Percentiles rank a stretch among this genome's conserved stretches.
phyloP scores from a whole-genome alignment of 1,139 yeast genomes.

The Arxiozyma heterogenica region DNA sequence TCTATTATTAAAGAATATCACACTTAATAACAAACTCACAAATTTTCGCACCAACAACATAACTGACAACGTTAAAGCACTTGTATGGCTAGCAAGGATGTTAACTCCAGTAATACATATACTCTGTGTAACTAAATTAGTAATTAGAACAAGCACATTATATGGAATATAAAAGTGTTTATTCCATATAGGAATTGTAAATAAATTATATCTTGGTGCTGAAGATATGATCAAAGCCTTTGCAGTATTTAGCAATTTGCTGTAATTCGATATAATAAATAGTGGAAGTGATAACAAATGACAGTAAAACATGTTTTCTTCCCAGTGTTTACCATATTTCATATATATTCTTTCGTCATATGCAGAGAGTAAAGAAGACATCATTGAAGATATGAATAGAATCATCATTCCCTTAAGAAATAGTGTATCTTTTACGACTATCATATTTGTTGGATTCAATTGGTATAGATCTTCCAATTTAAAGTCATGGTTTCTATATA shows the following conservation, averaged over 20 bases:
- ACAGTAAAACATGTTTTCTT: conserved; percentile 52
- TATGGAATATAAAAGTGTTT: conserved; percentile 4
- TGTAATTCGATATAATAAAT: conserved; percentile 34
- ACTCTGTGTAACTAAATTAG: conserved; percentile 54
- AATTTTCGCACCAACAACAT: conserved; percentile 54
- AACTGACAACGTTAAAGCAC: conserved; percentile 55
- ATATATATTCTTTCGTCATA: conserved; percentile 44
- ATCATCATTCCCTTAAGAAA: conserved; percentile 39
- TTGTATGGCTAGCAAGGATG: conserved; percentile 45
- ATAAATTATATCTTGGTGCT: not conserved
- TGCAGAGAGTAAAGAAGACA: conserved; percentile 48
- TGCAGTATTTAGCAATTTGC: conserved; percentile 13
- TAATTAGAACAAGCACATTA: conserved; percentile 8
- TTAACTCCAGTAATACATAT: conserved; percentile 63
- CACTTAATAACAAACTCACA: conserved; percentile 48
- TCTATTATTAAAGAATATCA: conserved; percentile 39
- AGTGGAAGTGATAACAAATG: conserved; percentile 53
- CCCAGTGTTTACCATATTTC: conserved; percentile 52
- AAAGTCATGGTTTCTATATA: conserved; percentile 25
- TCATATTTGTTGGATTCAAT: not conserved
- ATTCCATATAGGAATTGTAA: conserved; percentile 6
- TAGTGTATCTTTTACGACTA: not conserved
- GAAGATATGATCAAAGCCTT: not conserved
- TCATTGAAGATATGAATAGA: conserved; percentile 39
- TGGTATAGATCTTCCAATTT: conserved; percentile 1